Conservation (phyloP, 768 basidiomycete species). For the Kwoniella sp. region DNA sequence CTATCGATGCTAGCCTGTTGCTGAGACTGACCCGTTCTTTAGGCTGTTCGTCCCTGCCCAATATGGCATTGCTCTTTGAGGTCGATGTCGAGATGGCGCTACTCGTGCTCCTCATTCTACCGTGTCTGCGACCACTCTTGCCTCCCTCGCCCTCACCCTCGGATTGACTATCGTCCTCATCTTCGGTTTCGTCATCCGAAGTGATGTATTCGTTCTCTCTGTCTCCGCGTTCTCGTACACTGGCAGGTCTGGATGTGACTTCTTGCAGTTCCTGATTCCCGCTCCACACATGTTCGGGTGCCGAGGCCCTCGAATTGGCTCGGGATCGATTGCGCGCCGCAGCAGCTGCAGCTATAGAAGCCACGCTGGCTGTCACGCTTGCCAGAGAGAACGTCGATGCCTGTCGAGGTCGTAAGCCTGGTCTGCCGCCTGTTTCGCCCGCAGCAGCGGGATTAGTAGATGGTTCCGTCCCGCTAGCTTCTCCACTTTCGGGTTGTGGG, state of each 20-base stretch:
- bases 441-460: not conserved
- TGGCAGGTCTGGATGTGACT: constrained; percentile 62
- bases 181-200: constrained; percentile 35
- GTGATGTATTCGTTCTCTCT: constrained; percentile 40
- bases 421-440: constrained; percentile 19
- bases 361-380: constrained; percentile 69
- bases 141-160: constrained; percentile 6
- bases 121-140: constrained; percentile 1
- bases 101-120: constrained; percentile 28
- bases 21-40: constrained; percentile 70
- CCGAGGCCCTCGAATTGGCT: constrained; percentile 40
- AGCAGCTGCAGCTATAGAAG: constrained; percentile 61
- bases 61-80: not conserved
- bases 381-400: constrained; percentile 83
- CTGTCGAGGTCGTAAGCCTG: constrained; percentile 69
- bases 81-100: constrained; percentile 26
- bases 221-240: constrained; percentile 54
- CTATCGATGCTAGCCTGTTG: constrained; percentile 79
- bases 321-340: constrained; percentile 45
- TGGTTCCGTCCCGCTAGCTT: not conserved
- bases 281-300: constrained; percentile 28
- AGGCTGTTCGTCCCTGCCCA: constrained; percentile 24
- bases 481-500: not conserved
- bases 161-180: constrained; percentile 6
- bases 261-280: constrained; percentile 65